Conservation (phyloP, 441 rosid species). For the Gossypium aridum region DNA sequence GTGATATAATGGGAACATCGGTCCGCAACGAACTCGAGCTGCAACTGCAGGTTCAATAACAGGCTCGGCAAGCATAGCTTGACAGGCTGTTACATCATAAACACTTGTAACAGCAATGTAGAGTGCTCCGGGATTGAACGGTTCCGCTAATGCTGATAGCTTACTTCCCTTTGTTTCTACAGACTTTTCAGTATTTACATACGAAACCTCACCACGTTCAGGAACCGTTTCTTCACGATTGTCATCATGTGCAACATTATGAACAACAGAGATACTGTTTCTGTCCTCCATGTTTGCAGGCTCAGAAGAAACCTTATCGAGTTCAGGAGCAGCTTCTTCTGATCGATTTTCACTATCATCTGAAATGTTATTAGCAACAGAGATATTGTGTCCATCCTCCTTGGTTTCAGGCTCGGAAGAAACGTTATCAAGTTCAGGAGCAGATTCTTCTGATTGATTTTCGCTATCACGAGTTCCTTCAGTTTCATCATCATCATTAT, state of each 20-base stretch:
- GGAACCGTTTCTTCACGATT: not conserved
- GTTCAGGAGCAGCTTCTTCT: slow-evolving; percentile 24
- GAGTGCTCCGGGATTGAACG: slow-evolving; percentile 61
- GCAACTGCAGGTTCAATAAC: slow-evolving; percentile 34
- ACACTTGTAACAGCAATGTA: slow-evolving; percentile 26
- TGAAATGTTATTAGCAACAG: not conserved
- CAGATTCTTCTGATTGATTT: slow-evolving; percentile 28
- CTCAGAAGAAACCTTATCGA: slow-evolving; percentile 25
- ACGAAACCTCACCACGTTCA: slow-evolving; percentile 25
- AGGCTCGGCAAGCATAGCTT: slow-evolving; percentile 38
- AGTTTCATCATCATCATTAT: slow-evolving; percentile 22
- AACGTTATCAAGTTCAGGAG: slow-evolving; percentile 27
- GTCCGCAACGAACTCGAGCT: slow-evolving; percentile 48
- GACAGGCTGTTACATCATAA: slow-evolving; percentile 40
- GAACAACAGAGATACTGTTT: not conserved
- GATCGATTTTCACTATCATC: slow-evolving; percentile 22
- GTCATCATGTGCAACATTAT: not conserved
- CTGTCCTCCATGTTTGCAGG: not conserved
- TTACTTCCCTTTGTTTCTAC: slow-evolving; percentile 52
- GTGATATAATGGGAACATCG: slow-evolving; percentile 39
- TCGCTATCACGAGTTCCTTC: slow-evolving; percentile 23
- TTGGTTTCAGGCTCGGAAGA: slow-evolving; percentile 4
- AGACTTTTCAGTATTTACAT: slow-evolving; percentile 31
- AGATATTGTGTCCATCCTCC: not conserved
- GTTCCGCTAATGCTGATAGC: slow-evolving; percentile 87